These are phyloP conservation scores for Alternaria postmessia DNA, from an alignment of 2,329 filamentous ascomycete genomes.

Conservation along the genomic window DNA sequence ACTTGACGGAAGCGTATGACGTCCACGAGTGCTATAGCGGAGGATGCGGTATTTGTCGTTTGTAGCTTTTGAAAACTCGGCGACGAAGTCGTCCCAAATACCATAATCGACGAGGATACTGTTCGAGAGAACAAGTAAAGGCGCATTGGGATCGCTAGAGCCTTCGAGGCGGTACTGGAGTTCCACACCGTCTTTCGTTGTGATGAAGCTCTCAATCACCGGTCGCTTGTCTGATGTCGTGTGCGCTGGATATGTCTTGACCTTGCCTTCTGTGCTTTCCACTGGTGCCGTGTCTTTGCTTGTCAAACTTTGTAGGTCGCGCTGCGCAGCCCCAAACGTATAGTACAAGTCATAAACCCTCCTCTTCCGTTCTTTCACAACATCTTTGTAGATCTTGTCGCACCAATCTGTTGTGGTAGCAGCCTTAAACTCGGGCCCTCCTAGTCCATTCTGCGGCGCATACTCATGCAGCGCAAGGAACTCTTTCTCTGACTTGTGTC, in stretches of 20 bases:
- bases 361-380: constrained; percentile 65
- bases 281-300: constrained; percentile 58
- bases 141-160: constrained; percentile 69
- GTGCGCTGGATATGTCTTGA: constrained; percentile 61
- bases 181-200: constrained; percentile 70
- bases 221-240: constrained; percentile 48
- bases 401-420: constrained; percentile 70
- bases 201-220: constrained; percentile 72
- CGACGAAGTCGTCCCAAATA: constrained; percentile 82
- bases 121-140: constrained; percentile 78
- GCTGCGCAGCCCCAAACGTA: constrained; percentile 77
- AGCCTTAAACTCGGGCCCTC: constrained; percentile 69
- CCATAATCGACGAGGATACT: constrained; percentile 78
- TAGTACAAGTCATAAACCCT: constrained; percentile 78
- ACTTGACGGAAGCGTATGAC: constrained; percentile 58
- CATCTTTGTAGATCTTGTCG: constrained; percentile 65
- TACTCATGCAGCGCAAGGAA: constrained; percentile 77
- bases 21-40: constrained; percentile 79
- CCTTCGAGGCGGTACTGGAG: constrained; percentile 82
- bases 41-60: constrained; percentile 74
- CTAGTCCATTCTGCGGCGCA: constrained; percentile 70
- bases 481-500: constrained; percentile 55
- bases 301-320: constrained; percentile 69
- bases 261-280: constrained; percentile 62
- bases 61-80: constrained; percentile 62